phyloP scores from a whole-genome alignment of 257 asterid genomes.

The Fraxinus excelsior region DNA sequence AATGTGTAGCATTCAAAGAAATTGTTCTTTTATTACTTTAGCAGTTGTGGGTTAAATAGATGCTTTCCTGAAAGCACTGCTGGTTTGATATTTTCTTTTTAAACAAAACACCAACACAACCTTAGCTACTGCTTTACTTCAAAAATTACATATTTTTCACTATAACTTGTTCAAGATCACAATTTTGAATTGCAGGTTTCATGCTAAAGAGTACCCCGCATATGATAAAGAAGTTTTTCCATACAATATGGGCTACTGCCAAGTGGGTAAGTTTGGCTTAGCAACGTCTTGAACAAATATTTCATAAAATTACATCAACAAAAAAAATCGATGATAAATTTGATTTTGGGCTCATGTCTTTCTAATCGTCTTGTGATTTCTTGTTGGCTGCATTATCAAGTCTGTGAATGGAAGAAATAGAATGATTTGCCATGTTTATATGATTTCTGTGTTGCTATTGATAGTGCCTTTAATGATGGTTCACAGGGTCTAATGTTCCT shows the following conservation, averaged over 20 bases:
- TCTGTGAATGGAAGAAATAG: conserved; percentile 5
- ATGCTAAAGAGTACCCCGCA: conserved; percentile 92
- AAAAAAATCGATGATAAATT: neutral
- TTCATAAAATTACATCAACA: no score
- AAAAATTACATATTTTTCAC: neutral
- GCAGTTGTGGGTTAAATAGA: conserved; percentile 9
- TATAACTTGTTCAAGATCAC: conserved; percentile 21
- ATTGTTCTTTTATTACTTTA: neutral
- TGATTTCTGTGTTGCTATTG: conserved; percentile 12
- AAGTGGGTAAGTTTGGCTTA: conserved; percentile 54
- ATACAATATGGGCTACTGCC: conserved; percentile 89
- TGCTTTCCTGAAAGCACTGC: neutral
- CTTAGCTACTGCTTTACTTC: neutral
- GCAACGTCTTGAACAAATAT: neutral
- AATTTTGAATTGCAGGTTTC: conserved; percentile 63
- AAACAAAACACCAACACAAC: no score
- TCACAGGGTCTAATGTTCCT: conserved; percentile 71
- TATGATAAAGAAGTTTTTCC: conserved; percentile 74
- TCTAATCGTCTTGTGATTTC: neutral
- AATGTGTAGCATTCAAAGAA: neutral
- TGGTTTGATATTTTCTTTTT: neutral
- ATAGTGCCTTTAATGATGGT: conserved; percentile 21
- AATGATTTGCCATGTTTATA: neutral
- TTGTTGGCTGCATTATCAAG: neutral
- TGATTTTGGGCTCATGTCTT: neutral